These are phyloP conservation scores for Gamsiella multidivaricata DNA, from an alignment of 192 early-diverging fungal genomes.

Conservation along the genomic window DNA sequence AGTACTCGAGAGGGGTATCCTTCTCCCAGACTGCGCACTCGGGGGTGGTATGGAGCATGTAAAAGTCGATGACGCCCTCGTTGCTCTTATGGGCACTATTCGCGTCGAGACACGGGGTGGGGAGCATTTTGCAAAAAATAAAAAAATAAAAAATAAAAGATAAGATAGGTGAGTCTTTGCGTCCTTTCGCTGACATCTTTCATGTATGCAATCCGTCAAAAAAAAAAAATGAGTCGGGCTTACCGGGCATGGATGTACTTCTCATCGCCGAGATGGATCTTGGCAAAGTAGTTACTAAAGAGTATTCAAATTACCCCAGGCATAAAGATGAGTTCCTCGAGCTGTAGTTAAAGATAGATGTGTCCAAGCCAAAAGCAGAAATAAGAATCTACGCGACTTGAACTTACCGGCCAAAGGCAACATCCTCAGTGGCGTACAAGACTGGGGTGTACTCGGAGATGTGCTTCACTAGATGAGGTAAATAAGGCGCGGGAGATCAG, in stretches of 20 bases:
- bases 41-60: conserved; percentile 61
- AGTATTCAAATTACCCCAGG: too few species aligned
- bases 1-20: conserved; percentile 61
- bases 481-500: too few species aligned
- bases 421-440: conserved; percentile 63
- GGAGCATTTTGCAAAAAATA: neutral
- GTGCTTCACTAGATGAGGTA: conserved; percentile 32
- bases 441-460: conserved; percentile 58
- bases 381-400: too few species aligned
- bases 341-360: too few species aligned
- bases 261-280: conserved; percentile 62
- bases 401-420: conserved; percentile 61
- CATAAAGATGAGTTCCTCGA: too few species aligned
- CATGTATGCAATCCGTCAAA: too few species aligned
- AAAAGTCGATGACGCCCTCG: conserved; percentile 56
- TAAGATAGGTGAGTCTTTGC: conserved; percentile 1
- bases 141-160: neutral
- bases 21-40: conserved; percentile 65
- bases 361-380: too few species aligned
- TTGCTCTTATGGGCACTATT: conserved; percentile 57
- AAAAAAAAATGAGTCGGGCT: conserved; percentile 19
- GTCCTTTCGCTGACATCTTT: too few species aligned
- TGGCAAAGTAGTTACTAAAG: conserved; percentile 64
- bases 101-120: neutral
- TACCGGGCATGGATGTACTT: conserved; percentile 66